phyloP scores from a whole-genome alignment of 805 yeast genomes.

The Starmerella potacharoeniae region DNA sequence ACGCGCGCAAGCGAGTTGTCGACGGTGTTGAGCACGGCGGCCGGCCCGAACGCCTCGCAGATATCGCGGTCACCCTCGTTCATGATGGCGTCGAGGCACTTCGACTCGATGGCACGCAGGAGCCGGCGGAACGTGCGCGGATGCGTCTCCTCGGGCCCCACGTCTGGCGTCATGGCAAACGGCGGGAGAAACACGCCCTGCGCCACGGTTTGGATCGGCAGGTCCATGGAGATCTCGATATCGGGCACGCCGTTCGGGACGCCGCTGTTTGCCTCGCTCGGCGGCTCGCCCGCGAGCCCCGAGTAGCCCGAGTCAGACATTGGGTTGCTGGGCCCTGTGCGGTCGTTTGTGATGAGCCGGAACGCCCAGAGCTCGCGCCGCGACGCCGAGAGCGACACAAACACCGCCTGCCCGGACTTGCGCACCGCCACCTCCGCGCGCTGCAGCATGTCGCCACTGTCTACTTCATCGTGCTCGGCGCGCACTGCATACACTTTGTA shows the following conservation, averaged over 20 bases:
- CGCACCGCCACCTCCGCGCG: conserved; percentile 20
- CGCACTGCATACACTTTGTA: conserved; percentile 12
- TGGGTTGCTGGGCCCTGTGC: background rate
- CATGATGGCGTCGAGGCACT: conserved; percentile 14
- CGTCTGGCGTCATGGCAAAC: conserved; percentile 6
- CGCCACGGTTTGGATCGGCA: conserved; percentile 4
- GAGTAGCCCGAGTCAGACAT: background rate
- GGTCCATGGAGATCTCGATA: background rate
- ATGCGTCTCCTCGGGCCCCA: conserved; percentile 4
- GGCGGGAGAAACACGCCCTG: conserved; percentile 20
- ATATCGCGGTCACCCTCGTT: conserved; percentile 10
- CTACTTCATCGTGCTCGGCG: background rate
- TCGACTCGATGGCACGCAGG: conserved; percentile 18
- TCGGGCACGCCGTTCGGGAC: background rate
- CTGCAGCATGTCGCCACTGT: background rate
- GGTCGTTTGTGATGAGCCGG: background rate
- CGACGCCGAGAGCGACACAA: conserved; percentile 7
- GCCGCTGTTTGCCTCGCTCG: too few relatives aligned
- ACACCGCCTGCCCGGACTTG: conserved; percentile 2
- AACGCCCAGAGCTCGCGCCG: conserved; percentile 24
- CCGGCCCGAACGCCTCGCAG: conserved; percentile 18
- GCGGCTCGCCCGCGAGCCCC: background rate
- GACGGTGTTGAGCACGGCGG: conserved; percentile 9
- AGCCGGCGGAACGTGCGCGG: conserved; percentile 12
- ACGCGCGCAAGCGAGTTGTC: conserved; percentile 19